Base-by-base conservation (phyloP, 805 yeast genomes). In the Dipodascus geniculatus region DNA sequence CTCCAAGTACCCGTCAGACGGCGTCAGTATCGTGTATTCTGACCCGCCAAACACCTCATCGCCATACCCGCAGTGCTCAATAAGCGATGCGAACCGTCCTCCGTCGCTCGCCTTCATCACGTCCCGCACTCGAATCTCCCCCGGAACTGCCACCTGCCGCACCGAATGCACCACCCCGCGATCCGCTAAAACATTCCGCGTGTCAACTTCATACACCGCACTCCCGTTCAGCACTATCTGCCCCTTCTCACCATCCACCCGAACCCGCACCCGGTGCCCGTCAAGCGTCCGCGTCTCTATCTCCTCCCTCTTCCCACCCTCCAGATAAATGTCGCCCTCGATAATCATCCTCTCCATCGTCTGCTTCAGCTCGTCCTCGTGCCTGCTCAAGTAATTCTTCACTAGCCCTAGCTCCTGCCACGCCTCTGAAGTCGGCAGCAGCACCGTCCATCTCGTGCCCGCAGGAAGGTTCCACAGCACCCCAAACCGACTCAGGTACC, bases 161-260 rank as follows among this genome's bases (percentile, higher is more conserved):
- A 85, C 71, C 1, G 90, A 81, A 64, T 87, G 96, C 0, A 85
- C 79, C 0, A 90, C 96, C 1, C 98, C 98, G 64, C 85, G 84
- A 57, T 78, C 81, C 64, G 86, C 90, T 16, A 90, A 63, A 3
- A 87, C 76, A 63, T 90, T 96, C 1, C 79, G 68, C 55, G 77
- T 74, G 52, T 74, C 60, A 23, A 35, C 47, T 6, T 49, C 28
- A 35, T 50, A 53, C 16, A 22, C 23, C 16, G 33, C 50, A 22
- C 19, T 42, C n/a, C 48, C 53, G 17, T 24, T 33, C 3, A 31
- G 47, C 23, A 22, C 22, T 47, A 48, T 1, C 51, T 44, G 3
- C 52, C 44, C 22, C 48, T 22, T 3, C 2, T 70, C 48, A 3
- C 56, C 47, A 4, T 68, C 48, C 4, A 57, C 58, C 11, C 63